Percentiles rank a stretch among this genome's conserved stretches.
These are phyloP conservation scores for Ganoderma multipileum DNA, from an alignment of 1,284 basidiomycete species.

Conservation along the genomic window DNA sequence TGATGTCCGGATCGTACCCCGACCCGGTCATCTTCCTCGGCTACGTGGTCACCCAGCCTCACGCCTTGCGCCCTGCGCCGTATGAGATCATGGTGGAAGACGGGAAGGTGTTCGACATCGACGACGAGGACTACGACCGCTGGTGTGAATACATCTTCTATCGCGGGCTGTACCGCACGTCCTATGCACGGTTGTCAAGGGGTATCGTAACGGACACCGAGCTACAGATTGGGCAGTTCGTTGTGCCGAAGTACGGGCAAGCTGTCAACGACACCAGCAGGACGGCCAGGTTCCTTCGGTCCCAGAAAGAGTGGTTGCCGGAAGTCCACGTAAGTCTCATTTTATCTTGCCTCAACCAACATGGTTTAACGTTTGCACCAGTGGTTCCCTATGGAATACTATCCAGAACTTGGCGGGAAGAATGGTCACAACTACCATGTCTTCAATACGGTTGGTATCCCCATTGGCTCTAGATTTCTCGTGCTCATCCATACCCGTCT, in stretches of 20 bases:
- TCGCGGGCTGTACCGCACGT: conserved; percentile 80
- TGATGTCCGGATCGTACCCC: conserved; percentile 79
- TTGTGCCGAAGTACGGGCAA: conserved; percentile 67
- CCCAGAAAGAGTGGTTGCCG: conserved; percentile 71
- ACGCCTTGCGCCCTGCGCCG: conserved; percentile 75
- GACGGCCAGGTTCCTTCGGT: conserved; percentile 70
- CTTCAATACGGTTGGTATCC: conserved; percentile 63
- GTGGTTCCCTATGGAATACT: conserved; percentile 82
- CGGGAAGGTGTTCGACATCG: conserved; percentile 78
- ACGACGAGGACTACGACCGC: conserved; percentile 71
- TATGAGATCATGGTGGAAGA: conserved; percentile 85
- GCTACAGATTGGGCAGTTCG: conserved; percentile 83
- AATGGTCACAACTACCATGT: conserved; percentile 81
- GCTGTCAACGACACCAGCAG: conserved; percentile 64
- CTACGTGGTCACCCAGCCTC: conserved; percentile 85
- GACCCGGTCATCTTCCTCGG: conserved; percentile 88
- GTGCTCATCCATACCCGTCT: background rate
- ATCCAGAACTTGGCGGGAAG: conserved; percentile 63
- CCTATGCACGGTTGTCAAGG: conserved; percentile 76
- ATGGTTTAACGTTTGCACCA: conserved; percentile 35
- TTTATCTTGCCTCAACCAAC: background rate
- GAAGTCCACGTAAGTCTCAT: conserved; percentile 59
- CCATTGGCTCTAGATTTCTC: background rate
- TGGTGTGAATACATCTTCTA: conserved; percentile 94
- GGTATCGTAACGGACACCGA: conserved; percentile 81